Percentiles rank a stretch among this genome's conserved stretches.
phyloP scores from a whole-genome alignment of 2,329 filamentous ascomycete genomes.

The Diplocarpon mali region DNA sequence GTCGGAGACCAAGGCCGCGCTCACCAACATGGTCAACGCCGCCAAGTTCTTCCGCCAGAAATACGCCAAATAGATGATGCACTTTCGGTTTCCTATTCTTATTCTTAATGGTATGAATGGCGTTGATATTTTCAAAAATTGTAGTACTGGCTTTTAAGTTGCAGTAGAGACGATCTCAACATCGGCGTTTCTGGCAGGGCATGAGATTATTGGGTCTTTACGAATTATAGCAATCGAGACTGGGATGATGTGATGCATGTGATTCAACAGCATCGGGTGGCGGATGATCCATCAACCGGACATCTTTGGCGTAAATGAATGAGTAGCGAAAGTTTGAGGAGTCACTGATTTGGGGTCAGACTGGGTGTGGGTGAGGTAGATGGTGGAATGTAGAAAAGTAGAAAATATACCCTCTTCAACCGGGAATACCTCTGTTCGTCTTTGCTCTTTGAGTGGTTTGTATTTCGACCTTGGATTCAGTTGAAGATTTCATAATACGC shows the following conservation, averaged over 20 bases:
- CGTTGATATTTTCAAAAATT: conserved; percentile 12
- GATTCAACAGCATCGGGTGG: conserved; percentile 26
- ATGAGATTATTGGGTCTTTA: conserved; percentile 15
- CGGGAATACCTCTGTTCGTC: conserved; percentile 9
- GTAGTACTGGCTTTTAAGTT: conserved; percentile 16
- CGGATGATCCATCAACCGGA: conserved; percentile 29
- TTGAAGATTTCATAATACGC: too few relatives aligned
- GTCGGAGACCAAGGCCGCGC: conserved; percentile 94
- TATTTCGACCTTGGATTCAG: too few relatives aligned
- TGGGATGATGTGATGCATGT: conserved; percentile 5
- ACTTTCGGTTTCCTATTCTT: conserved; percentile 7
- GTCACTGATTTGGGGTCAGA: conserved; percentile 1
- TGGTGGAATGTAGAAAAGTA: conserved; percentile 13
- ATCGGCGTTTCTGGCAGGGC: conserved; percentile 33
- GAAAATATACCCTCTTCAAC: conserved; percentile 25
- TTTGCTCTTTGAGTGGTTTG: too few relatives aligned
- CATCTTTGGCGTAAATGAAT: conserved; percentile 20
- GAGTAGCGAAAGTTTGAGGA: not conserved
- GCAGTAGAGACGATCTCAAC: conserved; percentile 35
- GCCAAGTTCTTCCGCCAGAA: conserved; percentile 94
- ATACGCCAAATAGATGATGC: conserved; percentile 41
- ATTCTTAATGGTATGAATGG: conserved; percentile 9
- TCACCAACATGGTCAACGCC: conserved; percentile 95
- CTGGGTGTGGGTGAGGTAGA: conserved; percentile 1
- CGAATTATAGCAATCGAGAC: not conserved